phyloP scores from a whole-genome alignment of 2,329 filamentous ascomycete species.

The Ascochyta viciae-villosae region DNA sequence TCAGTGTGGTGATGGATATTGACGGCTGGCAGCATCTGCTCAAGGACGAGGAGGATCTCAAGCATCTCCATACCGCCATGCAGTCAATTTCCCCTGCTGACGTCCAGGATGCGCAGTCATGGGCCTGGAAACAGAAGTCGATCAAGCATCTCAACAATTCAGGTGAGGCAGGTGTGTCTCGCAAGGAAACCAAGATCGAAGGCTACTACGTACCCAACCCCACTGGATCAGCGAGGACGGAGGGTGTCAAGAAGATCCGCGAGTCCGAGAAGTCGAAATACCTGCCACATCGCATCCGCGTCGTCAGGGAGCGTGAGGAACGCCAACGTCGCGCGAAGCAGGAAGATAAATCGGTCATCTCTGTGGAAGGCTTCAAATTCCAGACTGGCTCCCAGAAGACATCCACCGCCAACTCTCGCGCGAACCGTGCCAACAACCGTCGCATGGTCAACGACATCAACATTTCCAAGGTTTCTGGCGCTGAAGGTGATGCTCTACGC shows the following conservation, averaged over 20 bases:
- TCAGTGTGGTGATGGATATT: conserved; percentile 69
- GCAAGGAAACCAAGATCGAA: conserved; percentile 62
- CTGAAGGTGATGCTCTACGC: conserved; percentile 87
- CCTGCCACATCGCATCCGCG: conserved; percentile 94
- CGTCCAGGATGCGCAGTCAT: conserved; percentile 66
- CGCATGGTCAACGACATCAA: conserved; percentile 94
- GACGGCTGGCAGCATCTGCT: conserved; percentile 73
- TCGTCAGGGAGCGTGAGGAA: conserved; percentile 88
- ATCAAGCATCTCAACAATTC: conserved; percentile 72
- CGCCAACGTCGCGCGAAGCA: conserved; percentile 78
- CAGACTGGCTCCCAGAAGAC: conserved; percentile 75
- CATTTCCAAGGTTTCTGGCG: conserved; percentile 79
- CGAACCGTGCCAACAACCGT: conserved; percentile 94
- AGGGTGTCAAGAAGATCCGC: conserved; percentile 93
- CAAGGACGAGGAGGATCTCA: conserved; percentile 73
- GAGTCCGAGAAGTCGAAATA: conserved; percentile 99
- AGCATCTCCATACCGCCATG: conserved; percentile 62
- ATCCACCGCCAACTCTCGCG: conserved; percentile 87
- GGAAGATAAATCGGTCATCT: conserved; percentile 55
- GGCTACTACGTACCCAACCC: conserved; percentile 84
- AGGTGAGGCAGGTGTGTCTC: conserved; percentile 62
- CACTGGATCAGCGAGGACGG: conserved; percentile 86
- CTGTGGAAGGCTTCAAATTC: conserved; percentile 61
- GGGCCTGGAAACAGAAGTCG: conserved; percentile 76
- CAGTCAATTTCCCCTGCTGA: conserved; percentile 55